Conservation (phyloP, 2,329 filamentous ascomycete genomes). For the Colletotrichum lupini region DNA sequence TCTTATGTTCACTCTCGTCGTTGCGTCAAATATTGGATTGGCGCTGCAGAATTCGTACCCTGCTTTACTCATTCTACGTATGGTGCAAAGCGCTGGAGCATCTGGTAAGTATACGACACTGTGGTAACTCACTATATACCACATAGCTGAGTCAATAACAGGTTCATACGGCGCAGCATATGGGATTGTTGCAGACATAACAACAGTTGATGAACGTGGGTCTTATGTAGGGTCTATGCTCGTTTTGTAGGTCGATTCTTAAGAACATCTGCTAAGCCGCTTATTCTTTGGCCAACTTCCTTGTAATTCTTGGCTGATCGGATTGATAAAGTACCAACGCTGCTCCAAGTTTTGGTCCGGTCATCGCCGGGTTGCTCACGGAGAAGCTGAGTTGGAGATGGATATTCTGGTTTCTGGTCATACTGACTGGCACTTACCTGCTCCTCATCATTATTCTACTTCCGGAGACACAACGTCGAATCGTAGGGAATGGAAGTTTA, state of each 20-base stretch:
- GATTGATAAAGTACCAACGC: background rate
- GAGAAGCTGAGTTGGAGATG: slow-evolving; percentile 62
- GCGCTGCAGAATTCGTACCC: slow-evolving; percentile 56
- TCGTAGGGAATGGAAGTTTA: slow-evolving; percentile 43
- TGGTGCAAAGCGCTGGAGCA: slow-evolving; percentile 59
- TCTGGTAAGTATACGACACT: slow-evolving; percentile 47
- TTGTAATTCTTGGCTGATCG: background rate
- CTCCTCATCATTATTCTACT: slow-evolving; percentile 54
- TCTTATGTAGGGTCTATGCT: too few relatives aligned
- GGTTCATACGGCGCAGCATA: too few relatives aligned
- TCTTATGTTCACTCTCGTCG: slow-evolving; percentile 56
- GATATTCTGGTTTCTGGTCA: slow-evolving; percentile 65
- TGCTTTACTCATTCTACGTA: slow-evolving; percentile 60
- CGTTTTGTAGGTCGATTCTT: slow-evolving; percentile 56
- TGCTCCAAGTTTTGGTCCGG: slow-evolving; percentile 53
- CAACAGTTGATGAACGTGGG: too few relatives aligned
- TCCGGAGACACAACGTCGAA: slow-evolving; percentile 54
- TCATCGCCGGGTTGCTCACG: slow-evolving; percentile 62
- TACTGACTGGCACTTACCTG: slow-evolving; percentile 50
- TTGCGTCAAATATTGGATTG: slow-evolving; percentile 58
- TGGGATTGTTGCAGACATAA: too few relatives aligned
- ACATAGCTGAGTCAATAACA: slow-evolving; percentile 52
- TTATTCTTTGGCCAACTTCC: background rate
- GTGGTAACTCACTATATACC: slow-evolving; percentile 63
- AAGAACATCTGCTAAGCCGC: slow-evolving; percentile 40